Base-by-base conservation (phyloP, 257 asterid species). In the Nicotiana obtusifolia region DNA sequence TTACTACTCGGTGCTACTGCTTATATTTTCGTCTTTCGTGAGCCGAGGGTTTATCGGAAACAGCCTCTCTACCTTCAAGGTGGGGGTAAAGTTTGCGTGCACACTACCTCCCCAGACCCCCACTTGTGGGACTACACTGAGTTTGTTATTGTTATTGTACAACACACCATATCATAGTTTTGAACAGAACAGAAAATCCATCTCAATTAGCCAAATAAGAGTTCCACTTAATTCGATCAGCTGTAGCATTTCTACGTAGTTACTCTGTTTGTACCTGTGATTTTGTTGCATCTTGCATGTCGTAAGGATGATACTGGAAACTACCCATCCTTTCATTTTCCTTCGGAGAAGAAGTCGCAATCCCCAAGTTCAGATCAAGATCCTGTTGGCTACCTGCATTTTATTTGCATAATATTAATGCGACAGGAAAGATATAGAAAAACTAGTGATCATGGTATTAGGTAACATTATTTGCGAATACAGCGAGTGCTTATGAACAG, bases 281-380 rank as follows among this genome's bases (percentile, higher is more conserved):
- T 77, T 82, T 76, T 4, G 81, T 86, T 65, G 90, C 77, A 28
- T 81, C 88, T 76, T 88, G 89, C 67, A 84, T 85, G n/a, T 88
- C 84, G 19, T 87, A 85, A 13, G 92, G 88, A 84, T 85, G 91
- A 88, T 84, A 87, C 17, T 83, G 88, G 67, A 86, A 78, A 17
- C 24, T 41, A 73, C 85, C 84, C n/a, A 65, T 76, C 81, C 88
- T 86, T 76, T 82, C 91, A 67, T 69, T 84, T 78, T 88, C 90
- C 82, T 90, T 88, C 1, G 81, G 82, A 71, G 88, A 87, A 64
- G 92, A 80, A 81, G 82, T 87, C 7, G 94, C 87, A 31, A 93
- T 92, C 80, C 95, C 95, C 87, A 93, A 87, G 86, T 90, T 93
- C 81, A 93, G 81, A 86, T 93, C 94, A 37, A 92, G 95, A 85